Conservation (phyloP, 805 yeast species). For the Tetrapisispora pingtungensis region DNA sequence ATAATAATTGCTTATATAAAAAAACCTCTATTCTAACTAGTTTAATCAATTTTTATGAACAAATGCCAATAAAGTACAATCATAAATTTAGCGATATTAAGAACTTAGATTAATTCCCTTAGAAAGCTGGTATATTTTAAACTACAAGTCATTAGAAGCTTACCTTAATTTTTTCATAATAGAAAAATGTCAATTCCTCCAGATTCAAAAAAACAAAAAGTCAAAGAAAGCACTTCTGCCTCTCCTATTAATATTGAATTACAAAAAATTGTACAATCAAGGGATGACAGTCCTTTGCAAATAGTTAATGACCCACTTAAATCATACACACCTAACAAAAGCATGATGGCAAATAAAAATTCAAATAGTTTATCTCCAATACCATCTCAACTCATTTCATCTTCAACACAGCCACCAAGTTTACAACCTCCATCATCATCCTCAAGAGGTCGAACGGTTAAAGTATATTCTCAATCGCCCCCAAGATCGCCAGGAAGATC, state of each 20-base stretch:
- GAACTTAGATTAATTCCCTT: too few relatives aligned
- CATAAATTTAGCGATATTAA: too few relatives aligned
- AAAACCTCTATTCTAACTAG: too few relatives aligned
- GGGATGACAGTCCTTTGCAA: background rate
- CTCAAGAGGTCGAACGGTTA: slow-evolving; percentile 28
- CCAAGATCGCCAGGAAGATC: slow-evolving; percentile 24
- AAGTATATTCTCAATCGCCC: slow-evolving; percentile 23
- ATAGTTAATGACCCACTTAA: background rate
- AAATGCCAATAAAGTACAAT: too few relatives aligned
- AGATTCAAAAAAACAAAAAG: background rate
- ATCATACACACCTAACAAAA: slow-evolving; percentile 21
- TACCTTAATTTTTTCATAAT: too few relatives aligned
- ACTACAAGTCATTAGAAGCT: too few relatives aligned
- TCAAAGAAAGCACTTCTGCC: background rate
- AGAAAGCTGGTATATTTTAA: too few relatives aligned
- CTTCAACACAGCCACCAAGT: slow-evolving; percentile 20
- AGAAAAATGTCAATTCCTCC: background rate
- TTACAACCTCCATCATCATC: slow-evolving; percentile 29
- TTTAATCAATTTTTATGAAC: too few relatives aligned
- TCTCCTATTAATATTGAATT: background rate
- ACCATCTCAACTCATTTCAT: slow-evolving; percentile 18
- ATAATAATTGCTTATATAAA: too few relatives aligned
- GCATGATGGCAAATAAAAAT: slow-evolving; percentile 14
- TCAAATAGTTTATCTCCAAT: slow-evolving; percentile 16
- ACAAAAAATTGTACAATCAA: background rate